Conservation (phyloP, 345 rosid species). For the Leavenworthia alabamica region DNA sequence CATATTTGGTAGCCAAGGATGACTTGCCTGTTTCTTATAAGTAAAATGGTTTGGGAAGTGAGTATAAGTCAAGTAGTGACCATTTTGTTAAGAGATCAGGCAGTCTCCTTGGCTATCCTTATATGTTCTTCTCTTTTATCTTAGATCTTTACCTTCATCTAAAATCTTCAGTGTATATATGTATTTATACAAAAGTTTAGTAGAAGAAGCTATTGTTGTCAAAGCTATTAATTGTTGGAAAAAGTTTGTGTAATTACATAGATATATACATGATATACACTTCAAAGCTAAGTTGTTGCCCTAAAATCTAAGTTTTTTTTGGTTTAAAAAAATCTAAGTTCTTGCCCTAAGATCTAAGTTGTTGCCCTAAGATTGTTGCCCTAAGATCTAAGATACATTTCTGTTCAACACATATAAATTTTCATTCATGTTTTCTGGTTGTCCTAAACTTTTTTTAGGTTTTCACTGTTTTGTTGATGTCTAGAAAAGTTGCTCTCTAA, state of each 20-base stretch:
- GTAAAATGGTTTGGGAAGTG: too few relatives aligned
- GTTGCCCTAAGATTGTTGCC: neutral
- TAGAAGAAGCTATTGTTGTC: too few relatives aligned
- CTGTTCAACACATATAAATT: neutral
- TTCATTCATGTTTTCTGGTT: neutral
- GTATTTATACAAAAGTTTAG: neutral
- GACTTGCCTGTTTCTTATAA: too few relatives aligned
- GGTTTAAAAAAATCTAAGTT: neutral
- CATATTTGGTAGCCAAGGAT: too few relatives aligned
- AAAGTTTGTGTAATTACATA: too few relatives aligned
- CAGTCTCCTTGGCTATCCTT: too few relatives aligned
- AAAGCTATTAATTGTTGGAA: too few relatives aligned
- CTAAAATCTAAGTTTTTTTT: too few relatives aligned
- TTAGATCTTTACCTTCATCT: neutral
- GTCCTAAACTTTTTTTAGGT: neutral
- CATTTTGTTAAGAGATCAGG: too few relatives aligned
- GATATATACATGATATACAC: neutral
- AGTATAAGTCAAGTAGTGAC: too few relatives aligned
- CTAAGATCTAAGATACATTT: too few relatives aligned
- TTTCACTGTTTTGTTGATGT: neutral
- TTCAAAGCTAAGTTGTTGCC: neutral
- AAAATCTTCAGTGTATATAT: neutral
- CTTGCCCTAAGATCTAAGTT: neutral
- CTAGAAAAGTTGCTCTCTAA: neutral
- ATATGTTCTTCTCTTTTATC: too few relatives aligned